Conservation (phyloP, 2,329 filamentous ascomycete genomes). For the Stagonosporopsis tanaceti region DNA sequence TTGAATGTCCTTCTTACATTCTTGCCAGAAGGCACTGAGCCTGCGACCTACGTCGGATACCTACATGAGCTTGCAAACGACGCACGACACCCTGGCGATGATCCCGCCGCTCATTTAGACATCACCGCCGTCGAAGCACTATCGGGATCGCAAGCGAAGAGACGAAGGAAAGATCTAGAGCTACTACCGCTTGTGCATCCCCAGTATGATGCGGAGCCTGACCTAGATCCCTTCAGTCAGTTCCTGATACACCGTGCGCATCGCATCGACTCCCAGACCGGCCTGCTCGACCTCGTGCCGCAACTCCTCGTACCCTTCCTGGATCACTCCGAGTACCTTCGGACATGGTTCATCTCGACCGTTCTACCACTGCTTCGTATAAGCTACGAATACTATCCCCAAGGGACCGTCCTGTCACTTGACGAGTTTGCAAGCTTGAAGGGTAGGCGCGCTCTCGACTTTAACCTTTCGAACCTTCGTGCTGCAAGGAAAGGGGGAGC, state of each 20-base stretch:
- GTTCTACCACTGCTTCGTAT: constrained; percentile 74
- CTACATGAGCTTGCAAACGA: constrained; percentile 65
- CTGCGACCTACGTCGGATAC: constrained; percentile 69
- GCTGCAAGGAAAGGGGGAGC: constrained; percentile 15
- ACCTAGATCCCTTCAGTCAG: constrained; percentile 64
- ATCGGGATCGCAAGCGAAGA: constrained; percentile 69
- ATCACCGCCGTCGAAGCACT: constrained; percentile 64
- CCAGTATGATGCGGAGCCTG: constrained; percentile 57
- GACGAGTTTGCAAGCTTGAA: constrained; percentile 69
- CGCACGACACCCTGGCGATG: constrained; percentile 54
- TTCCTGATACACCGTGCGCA: constrained; percentile 75
- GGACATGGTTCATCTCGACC: constrained; percentile 73
- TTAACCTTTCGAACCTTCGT: constrained; percentile 60
- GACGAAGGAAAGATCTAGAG: constrained; percentile 68
- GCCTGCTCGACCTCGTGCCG: constrained; percentile 73
- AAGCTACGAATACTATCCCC: constrained; percentile 73
- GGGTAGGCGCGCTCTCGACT: constrained; percentile 65
- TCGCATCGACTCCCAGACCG: constrained; percentile 74
- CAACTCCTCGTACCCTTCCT: constrained; percentile 75
- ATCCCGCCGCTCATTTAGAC: constrained; percentile 57
- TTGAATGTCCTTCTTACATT: constrained; percentile 79
- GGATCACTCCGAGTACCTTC: constrained; percentile 65
- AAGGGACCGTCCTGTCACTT: constrained; percentile 62
- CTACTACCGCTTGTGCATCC: constrained; percentile 66
- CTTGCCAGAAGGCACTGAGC: constrained; percentile 74